A percentile compares a stretch with the other conserved stretches of the same genome.
Conservation (phyloP, 148 eudicot genomes). For the Oxyria digyna region DNA sequence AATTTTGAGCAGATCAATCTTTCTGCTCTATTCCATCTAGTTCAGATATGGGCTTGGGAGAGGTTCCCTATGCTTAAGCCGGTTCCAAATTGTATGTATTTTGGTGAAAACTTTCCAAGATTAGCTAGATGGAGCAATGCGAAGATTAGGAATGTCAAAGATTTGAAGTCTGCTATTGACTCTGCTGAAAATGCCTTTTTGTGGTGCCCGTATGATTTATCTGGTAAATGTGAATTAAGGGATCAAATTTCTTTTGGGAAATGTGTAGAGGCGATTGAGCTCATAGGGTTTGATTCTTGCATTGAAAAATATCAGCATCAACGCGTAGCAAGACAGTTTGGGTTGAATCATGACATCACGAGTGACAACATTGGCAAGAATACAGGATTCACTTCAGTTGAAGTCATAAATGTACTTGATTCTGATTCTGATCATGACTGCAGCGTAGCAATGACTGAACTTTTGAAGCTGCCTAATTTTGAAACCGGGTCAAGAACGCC, state of each 20-base stretch:
- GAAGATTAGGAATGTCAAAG: not conserved
- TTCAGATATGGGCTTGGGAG: constrained; percentile 54
- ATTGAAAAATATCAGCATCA: constrained; percentile 34
- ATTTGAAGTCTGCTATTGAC: constrained; percentile 8
- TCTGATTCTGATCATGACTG: not conserved
- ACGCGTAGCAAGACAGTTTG: constrained; percentile 42
- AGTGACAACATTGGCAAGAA: too few species aligned
- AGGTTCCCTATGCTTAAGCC: constrained; percentile 21
- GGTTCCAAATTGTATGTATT: not conserved
- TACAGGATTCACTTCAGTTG: not conserved
- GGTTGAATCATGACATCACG: constrained; percentile 46
- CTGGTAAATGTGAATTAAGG: not conserved
- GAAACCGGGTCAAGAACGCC: too few species aligned
- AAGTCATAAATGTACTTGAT: not conserved
- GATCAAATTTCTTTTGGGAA: constrained; percentile 17
- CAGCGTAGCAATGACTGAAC: not conserved
- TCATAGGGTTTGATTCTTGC: constrained; percentile 30
- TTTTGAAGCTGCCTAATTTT: too few species aligned
- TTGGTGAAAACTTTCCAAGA: constrained; percentile 6
- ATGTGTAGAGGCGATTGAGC: too few species aligned
- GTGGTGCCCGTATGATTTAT: constrained; percentile 37
- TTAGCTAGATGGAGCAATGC: constrained; percentile 20
- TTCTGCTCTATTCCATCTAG: constrained; percentile 15
- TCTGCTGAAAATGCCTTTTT: constrained; percentile 8
- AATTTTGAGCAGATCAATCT: not conserved